Percentiles rank a stretch among this genome's conserved stretches.
Evolutionary conservation across 2,329 filamentous ascomycete genomes (phyloP).

Genomic region (Colletotrichum sp.): DNA sequence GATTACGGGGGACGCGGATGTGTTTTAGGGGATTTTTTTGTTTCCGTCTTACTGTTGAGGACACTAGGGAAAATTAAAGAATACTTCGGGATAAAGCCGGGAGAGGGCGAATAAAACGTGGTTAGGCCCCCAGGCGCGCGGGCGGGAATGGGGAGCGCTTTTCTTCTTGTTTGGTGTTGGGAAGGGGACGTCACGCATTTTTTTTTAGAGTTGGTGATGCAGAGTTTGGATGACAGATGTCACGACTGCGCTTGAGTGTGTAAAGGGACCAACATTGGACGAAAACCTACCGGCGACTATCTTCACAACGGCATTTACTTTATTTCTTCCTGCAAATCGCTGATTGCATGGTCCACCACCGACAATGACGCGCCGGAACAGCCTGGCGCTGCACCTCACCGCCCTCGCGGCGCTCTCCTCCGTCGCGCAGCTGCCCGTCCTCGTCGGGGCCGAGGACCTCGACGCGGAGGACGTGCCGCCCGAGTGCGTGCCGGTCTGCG

Average conservation of each 20-base stretch:
- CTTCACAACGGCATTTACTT: background rate
- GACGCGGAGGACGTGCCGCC: constrained; percentile 13
- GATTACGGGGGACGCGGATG: background rate
- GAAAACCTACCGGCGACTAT: background rate
- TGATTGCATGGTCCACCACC: background rate
- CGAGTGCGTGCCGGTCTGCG: background rate
- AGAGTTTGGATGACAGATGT: background rate
- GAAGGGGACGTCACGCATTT: background rate
- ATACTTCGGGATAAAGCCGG: background rate
- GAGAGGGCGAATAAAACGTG: background rate
- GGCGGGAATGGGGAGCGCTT: background rate
- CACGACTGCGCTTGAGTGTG: background rate
- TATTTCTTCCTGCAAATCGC: background rate
- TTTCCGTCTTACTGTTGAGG: background rate
- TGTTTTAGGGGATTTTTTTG: background rate
- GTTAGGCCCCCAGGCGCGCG: background rate
- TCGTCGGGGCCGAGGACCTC: constrained; percentile 3
- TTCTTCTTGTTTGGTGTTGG: background rate
- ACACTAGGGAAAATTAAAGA: background rate
- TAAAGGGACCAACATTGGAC: background rate
- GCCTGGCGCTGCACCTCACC: background rate
- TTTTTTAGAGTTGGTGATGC: background rate
- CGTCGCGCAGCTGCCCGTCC: background rate
- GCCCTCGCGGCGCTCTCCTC: background rate
- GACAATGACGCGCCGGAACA: background rate